Percentiles rank a stretch among this genome's conserved stretches.
Evolutionary conservation across 176 grass and related monocot genomes (phyloP).

Genomic region (Triticum turgidum): DNA sequence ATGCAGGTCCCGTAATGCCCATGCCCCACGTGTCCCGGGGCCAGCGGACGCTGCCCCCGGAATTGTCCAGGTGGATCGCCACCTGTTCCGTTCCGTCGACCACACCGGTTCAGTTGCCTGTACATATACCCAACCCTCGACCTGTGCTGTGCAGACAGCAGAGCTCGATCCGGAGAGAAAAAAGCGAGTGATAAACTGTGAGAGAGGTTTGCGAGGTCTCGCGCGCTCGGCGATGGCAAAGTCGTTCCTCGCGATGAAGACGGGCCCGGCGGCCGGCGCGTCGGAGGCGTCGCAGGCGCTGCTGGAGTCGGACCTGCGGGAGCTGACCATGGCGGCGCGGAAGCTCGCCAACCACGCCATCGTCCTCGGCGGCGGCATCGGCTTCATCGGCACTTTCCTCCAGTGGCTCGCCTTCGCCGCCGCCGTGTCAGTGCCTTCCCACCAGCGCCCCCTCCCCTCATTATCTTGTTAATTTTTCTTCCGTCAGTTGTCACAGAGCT

Average conservation of each 20-base stretch:
- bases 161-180: neutral
- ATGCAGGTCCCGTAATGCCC: neutral
- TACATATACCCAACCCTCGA: neutral
- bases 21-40: slow-evolving; percentile 12
- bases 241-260: slow-evolving; percentile 57
- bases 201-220: neutral
- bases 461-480: neutral
- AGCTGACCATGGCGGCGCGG: slow-evolving; percentile 53
- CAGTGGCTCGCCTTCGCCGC: slow-evolving; percentile 77
- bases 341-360: slow-evolving; percentile 80
- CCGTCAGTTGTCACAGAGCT: neutral
- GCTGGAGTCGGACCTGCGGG: slow-evolving; percentile 80
- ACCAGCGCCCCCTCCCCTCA: too few relatives aligned
- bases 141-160: neutral
- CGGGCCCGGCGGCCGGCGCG: slow-evolving; percentile 35
- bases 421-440: slow-evolving; percentile 50
- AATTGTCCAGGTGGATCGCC: slow-evolving; percentile 19
- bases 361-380: slow-evolving; percentile 56
- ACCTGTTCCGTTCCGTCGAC: neutral
- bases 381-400: slow-evolving; percentile 63
- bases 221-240: slow-evolving; percentile 25
- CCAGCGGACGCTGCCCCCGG: neutral
- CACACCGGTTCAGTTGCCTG: neutral
- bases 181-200: neutral
- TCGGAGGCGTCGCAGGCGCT: slow-evolving; percentile 42